These are phyloP conservation scores for Geotrichum ghanense DNA, from an alignment of 805 yeast genomes.

Conservation along the genomic window DNA sequence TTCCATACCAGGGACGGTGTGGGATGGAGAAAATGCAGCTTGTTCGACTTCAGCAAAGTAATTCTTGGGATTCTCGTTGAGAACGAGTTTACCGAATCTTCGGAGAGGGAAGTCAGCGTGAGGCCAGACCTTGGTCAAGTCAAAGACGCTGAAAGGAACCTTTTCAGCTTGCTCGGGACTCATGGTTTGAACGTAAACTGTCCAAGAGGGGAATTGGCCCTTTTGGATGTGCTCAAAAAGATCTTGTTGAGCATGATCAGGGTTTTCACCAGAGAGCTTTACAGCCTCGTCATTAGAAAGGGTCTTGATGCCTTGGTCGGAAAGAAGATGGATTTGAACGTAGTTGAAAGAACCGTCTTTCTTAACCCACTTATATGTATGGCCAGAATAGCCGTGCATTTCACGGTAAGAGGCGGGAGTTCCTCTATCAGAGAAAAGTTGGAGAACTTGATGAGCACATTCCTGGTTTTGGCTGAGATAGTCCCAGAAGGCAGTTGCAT, in stretches of 20 bases:
- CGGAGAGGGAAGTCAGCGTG: slow-evolving; percentile 44
- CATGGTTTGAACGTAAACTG: slow-evolving; percentile 49
- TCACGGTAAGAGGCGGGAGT: slow-evolving; percentile 42
- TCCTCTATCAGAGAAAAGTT: slow-evolving; percentile 50
- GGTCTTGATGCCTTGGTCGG: slow-evolving; percentile 41
- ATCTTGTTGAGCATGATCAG: slow-evolving; percentile 38
- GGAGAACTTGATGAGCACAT: slow-evolving; percentile 44
- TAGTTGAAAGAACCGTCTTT: slow-evolving; percentile 39
- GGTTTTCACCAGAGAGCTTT: slow-evolving; percentile 35
- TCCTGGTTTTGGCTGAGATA: slow-evolving; percentile 45
- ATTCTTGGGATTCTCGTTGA: slow-evolving; percentile 46
- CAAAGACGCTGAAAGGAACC: slow-evolving; percentile 37
- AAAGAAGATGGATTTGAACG: slow-evolving; percentile 42
- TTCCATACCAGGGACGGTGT: slow-evolving; percentile 65
- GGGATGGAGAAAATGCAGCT: slow-evolving; percentile 61
- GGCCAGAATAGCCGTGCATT: slow-evolving; percentile 58
- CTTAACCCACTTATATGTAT: slow-evolving; percentile 48
- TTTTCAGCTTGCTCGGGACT: slow-evolving; percentile 44
- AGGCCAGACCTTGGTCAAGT: slow-evolving; percentile 50
- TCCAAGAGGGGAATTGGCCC: slow-evolving; percentile 42
- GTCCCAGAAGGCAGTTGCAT: slow-evolving; percentile 48
- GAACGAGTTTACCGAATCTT: slow-evolving; percentile 41
- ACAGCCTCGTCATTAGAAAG: slow-evolving; percentile 36
- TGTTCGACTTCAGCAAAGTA: slow-evolving; percentile 42
- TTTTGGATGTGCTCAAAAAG: slow-evolving; percentile 35